Percentiles rank a stretch among this genome's conserved stretches.
These are phyloP conservation scores for Hypomyces perniciosus DNA, from an alignment of 2,329 filamentous ascomycete genomes.

Conservation along the genomic window DNA sequence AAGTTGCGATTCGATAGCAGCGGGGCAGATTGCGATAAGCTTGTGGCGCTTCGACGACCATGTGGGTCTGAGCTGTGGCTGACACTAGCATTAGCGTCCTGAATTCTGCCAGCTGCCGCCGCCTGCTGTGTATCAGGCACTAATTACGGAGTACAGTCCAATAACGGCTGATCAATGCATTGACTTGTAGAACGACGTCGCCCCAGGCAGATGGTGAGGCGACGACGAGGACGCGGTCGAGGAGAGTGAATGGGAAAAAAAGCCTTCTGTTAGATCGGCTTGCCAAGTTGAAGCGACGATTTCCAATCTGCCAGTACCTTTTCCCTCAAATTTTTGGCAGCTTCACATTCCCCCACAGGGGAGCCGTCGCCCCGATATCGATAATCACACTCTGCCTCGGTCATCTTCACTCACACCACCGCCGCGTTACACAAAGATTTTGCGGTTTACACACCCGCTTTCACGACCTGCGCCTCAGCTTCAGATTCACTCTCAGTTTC, in stretches of 20 bases:
- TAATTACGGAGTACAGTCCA: constrained; percentile 4
- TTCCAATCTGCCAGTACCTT: neutral
- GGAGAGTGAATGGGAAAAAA: constrained; percentile 10
- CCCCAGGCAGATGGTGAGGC: constrained; percentile 8
- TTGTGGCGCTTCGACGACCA: constrained; percentile 7
- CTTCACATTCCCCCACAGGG: too few species aligned
- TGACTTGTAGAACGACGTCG: constrained; percentile 1
- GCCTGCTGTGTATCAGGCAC: constrained; percentile 1
- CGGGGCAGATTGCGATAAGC: constrained; percentile 3
- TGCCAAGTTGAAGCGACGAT: neutral
- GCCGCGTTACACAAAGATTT: too few species aligned
- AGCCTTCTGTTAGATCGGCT: neutral
- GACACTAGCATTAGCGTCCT: too few species aligned
- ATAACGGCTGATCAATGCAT: neutral
- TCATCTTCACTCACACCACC: too few species aligned
- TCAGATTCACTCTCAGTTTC: too few species aligned
- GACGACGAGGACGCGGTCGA: constrained; percentile 8
- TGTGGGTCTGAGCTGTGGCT: neutral
- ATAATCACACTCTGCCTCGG: too few species aligned
- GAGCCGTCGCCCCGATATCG: too few species aligned
- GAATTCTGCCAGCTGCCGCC: constrained; percentile 11
- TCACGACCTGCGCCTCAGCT: too few species aligned
- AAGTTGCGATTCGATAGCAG: constrained; percentile 13
- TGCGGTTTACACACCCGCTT: too few species aligned
- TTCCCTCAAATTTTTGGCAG: too few species aligned